phyloP scores from a whole-genome alignment of 1,284 basidiomycete genomes.

The Phlebopus sp. region DNA sequence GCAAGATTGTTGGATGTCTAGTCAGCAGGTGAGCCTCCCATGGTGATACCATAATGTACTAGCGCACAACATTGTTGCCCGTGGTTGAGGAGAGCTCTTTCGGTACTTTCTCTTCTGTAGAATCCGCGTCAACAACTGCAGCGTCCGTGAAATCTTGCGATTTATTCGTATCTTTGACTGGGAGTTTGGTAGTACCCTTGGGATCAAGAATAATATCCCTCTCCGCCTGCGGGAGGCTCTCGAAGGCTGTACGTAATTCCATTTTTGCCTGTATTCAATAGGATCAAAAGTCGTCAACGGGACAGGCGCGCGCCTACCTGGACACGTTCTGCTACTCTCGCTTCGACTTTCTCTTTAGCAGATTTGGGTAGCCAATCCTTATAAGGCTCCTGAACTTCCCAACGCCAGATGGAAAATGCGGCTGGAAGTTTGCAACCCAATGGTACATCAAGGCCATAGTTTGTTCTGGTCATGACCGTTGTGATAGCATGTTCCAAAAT shows the following conservation, averaged over 20 bases:
- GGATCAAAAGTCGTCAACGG: not conserved
- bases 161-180: conserved; percentile 38
- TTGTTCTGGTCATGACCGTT: conserved; percentile 57
- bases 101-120: conserved; percentile 9
- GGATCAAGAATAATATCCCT: conserved; percentile 51
- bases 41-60: not conserved
- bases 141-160: conserved; percentile 16
- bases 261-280: conserved; percentile 51
- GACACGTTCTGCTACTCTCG: conserved; percentile 62
- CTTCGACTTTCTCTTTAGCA: conserved; percentile 60
- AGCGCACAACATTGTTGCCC: conserved; percentile 35
- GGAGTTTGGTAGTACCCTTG: conserved; percentile 43
- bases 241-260: conserved; percentile 52
- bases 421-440: conserved; percentile 53
- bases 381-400: conserved; percentile 70
- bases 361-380: conserved; percentile 69
- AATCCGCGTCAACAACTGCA: conserved; percentile 1
- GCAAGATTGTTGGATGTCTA: conserved; percentile 21
- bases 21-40: not conserved
- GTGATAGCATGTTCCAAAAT: conserved; percentile 63
- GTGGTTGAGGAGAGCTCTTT: conserved; percentile 30
- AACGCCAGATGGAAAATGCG: conserved; percentile 76
- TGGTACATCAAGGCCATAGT: conserved; percentile 68
- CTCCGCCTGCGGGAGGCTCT: conserved; percentile 54
- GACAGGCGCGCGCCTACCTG: conserved; percentile 45